These are phyloP conservation scores for Alternaria triticina DNA, from an alignment of 2,329 filamentous ascomycete species.

Conservation along the genomic window DNA sequence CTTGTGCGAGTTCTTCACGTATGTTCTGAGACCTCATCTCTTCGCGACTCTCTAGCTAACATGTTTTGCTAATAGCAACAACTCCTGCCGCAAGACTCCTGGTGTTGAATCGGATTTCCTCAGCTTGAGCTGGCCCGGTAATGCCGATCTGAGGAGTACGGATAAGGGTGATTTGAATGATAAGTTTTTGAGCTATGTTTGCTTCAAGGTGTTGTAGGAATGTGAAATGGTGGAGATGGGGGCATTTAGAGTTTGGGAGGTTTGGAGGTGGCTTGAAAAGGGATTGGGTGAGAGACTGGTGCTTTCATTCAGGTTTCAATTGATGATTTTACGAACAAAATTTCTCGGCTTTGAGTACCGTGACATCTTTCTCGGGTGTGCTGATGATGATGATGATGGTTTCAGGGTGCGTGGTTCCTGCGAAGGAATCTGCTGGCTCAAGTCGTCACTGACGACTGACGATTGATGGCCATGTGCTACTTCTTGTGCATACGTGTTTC, in stretches of 20 bases:
- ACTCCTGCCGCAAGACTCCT: constrained; percentile 8
- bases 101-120: constrained; percentile 16
- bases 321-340: background rate
- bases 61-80: constrained; percentile 20
- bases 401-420: too few species aligned
- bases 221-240: background rate
- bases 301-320: background rate
- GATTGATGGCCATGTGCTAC: background rate
- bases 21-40: constrained; percentile 3
- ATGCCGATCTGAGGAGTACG: constrained; percentile 19
- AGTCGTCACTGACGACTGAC: background rate
- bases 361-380: too few species aligned
- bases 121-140: constrained; percentile 19
- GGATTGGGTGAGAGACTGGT: background rate
- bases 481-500: background rate
- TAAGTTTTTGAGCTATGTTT: constrained; percentile 18
- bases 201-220: constrained; percentile 3
- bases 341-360: too few species aligned
- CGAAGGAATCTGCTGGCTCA: too few species aligned
- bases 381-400: too few species aligned
- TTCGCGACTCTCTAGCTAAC: background rate
- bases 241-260: background rate
- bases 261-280: background rate
- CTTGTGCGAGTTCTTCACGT: constrained; percentile 39
- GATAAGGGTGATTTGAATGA: constrained; percentile 28